Evolutionary conservation across 1,284 basidiomycete genomes (phyloP), one percentile per base, ranked within the genome.

Genomic region (Ganoderma sinense): DNA sequence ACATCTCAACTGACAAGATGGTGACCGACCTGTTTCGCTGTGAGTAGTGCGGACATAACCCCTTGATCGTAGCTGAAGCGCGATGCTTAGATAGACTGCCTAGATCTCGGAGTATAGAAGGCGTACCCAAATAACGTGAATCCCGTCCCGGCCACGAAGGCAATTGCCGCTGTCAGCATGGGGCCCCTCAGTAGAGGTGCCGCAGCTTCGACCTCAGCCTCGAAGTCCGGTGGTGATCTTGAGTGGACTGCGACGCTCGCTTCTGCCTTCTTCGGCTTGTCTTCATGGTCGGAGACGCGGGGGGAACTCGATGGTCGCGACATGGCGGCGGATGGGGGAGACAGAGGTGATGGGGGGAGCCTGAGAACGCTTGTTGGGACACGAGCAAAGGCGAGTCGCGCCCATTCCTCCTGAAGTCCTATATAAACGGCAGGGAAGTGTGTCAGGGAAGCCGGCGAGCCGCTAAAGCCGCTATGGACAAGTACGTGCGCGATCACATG

Each of bases 1-100:
- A 29, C 23, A 23, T 56, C 39, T 33, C n/a, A 55, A 16, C 62
- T 29, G 48, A 55, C 33, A 26, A 33, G 40, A 58, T 41, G 39
- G 39, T 40, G 40, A 69, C 71, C 45, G 43, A 84, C 85, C 80
- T 86, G 84, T 67, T 81, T 81, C 23, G 86, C 85, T 26, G 85
- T 87, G 40, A 90, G 79, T 23, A 91, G 80, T 2, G 88, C 86
- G 53, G 86, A 88, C 88, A 91, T 90, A 41, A 90, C 88, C 69
- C 89, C 89, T 73, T 90, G 89, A 75, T 90, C 89, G 80, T 90
- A 90, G 20, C 86, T 87, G 53, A 16, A 26, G 13, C n/a, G n/a
- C 14, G 55, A 39, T n/a, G 26, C 23, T 68, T 31, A 60, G 60
- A 63, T 29, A 41, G 16, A 26, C 43, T 59, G 45, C n/a, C 43